phyloP scores from a whole-genome alignment of 306 rosid species.

The Neltuma alba region DNA sequence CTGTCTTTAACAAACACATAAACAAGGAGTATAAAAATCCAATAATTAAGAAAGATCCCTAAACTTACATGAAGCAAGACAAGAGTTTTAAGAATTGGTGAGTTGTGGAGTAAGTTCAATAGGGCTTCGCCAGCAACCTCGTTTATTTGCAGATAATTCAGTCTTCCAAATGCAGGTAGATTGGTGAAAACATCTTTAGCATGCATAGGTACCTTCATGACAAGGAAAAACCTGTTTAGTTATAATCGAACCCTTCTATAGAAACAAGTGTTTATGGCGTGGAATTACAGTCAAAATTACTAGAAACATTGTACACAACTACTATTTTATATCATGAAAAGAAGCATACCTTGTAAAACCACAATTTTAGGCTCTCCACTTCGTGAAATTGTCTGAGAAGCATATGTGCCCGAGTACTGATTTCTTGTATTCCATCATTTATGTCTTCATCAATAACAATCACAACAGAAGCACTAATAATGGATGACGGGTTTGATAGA shows the following conservation, averaged over 20 bases:
- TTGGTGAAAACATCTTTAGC: slow-evolving; percentile 20
- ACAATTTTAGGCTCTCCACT: slow-evolving; percentile 36
- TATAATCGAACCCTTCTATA: background rate
- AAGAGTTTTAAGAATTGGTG: slow-evolving; percentile 42
- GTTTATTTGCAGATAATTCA: slow-evolving; percentile 42
- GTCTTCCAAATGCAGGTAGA: slow-evolving; percentile 37
- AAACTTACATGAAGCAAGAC: slow-evolving; percentile 49
- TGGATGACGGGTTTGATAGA: slow-evolving; percentile 21
- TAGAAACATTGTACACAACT: background rate
- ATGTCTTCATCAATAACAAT: slow-evolving; percentile 42
- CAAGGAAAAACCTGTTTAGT: slow-evolving; percentile 6
- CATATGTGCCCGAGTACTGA: slow-evolving; percentile 7
- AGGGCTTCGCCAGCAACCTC: slow-evolving; percentile 44
- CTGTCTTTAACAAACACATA: background rate
- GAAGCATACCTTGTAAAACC: slow-evolving; percentile 47
- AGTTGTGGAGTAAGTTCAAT: slow-evolving; percentile 38
- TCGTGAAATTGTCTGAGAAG: slow-evolving; percentile 40
- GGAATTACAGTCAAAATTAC: background rate
- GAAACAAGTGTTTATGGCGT: background rate
- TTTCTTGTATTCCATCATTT: slow-evolving; percentile 1
- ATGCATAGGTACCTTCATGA: slow-evolving; percentile 31
- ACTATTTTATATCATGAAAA: slow-evolving; percentile 9
- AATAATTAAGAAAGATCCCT: background rate
- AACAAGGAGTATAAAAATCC: background rate
- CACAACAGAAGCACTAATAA: slow-evolving; percentile 43